phyloP scores from a whole-genome alignment of 23 red algal species.

The Rhodosorus marinus region DNA sequence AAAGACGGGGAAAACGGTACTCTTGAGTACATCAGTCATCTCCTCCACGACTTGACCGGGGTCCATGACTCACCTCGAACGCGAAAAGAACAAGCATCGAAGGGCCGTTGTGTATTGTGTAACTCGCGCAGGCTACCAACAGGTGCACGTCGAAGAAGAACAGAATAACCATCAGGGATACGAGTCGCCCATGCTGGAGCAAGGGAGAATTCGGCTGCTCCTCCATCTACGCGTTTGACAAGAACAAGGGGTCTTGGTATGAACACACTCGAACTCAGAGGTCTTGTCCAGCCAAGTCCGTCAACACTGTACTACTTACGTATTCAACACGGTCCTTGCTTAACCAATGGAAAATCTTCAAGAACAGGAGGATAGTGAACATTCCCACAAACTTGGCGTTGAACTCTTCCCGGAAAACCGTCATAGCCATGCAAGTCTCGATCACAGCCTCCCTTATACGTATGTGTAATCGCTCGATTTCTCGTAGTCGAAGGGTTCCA shows the following conservation, averaged over 20 bases:
- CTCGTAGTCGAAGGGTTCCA: constrained; percentile 61
- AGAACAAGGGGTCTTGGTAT: too few species aligned
- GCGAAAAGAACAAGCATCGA: constrained; percentile 78
- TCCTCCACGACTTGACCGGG: background rate
- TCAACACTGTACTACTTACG: too few species aligned
- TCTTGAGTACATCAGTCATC: background rate
- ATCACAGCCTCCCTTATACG: constrained; percentile 81
- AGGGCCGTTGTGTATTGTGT: constrained; percentile 15
- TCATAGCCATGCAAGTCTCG: constrained; percentile 86
- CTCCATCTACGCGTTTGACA: constrained; percentile 16
- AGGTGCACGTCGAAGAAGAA: constrained; percentile 26
- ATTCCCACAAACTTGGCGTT: constrained; percentile 51
- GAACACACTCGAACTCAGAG: background rate
- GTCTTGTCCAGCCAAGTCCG: background rate
- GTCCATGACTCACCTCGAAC: too few species aligned
- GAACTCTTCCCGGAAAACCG: constrained; percentile 91
- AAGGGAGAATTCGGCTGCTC: constrained; percentile 50
- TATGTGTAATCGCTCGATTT: constrained; percentile 73
- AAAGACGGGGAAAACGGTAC: background rate
- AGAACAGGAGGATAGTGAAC: constrained; percentile 48
- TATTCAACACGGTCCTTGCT: constrained; percentile 68
- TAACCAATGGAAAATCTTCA: constrained; percentile 95
- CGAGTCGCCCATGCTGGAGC: constrained; percentile 40
- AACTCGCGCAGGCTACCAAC: constrained; percentile 10
- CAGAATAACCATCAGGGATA: constrained; percentile 40